phyloP scores from a whole-genome alignment of 768 basidiomycete species.

The Tulasnella sp. region DNA sequence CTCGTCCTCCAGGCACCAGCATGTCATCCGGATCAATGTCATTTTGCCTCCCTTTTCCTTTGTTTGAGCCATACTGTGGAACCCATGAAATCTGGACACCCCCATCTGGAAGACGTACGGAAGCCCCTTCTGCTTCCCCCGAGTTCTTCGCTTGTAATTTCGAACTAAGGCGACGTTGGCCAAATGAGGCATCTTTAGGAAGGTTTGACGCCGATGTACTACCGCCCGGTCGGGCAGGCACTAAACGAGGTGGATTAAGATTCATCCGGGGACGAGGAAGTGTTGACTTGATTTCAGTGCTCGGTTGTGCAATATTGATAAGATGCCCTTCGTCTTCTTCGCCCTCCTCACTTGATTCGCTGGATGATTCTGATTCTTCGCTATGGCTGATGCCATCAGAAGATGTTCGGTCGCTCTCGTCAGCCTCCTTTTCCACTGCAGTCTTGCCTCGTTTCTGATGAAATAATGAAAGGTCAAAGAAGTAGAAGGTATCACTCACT shows the following conservation, averaged over 20 bases:
- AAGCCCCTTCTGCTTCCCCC: neutral
- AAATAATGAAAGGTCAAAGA: conserved; percentile 15
- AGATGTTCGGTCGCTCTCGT: conserved; percentile 54
- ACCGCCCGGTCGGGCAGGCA: conserved; percentile 19
- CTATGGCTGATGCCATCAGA: conserved; percentile 21
- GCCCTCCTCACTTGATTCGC: conserved; percentile 17
- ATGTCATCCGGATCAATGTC: conserved; percentile 57
- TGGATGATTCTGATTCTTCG: neutral
- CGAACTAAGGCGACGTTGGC: conserved; percentile 12
- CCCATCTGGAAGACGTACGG: neutral
- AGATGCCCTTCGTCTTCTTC: conserved; percentile 18
- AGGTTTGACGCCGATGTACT: conserved; percentile 15
- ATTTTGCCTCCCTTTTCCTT: conserved; percentile 66
- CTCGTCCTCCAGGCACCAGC: conserved; percentile 24
- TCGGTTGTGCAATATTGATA: conserved; percentile 4
- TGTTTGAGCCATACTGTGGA: conserved; percentile 11
- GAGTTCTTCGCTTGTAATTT: conserved; percentile 11
- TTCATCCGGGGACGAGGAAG: neutral
- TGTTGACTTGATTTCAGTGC: neutral
- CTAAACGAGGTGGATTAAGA: conserved; percentile 18
- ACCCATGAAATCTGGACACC: conserved; percentile 3
- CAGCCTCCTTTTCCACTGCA: conserved; percentile 79
- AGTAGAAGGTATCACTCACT: neutral
- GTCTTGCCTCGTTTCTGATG: conserved; percentile 39
- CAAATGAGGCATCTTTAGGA: conserved; percentile 12